Evolutionary conservation across 2,329 filamentous ascomycete genomes (phyloP), one percentile per base, ranked within the genome.

Genomic region (Botryotinia globosa): DNA sequence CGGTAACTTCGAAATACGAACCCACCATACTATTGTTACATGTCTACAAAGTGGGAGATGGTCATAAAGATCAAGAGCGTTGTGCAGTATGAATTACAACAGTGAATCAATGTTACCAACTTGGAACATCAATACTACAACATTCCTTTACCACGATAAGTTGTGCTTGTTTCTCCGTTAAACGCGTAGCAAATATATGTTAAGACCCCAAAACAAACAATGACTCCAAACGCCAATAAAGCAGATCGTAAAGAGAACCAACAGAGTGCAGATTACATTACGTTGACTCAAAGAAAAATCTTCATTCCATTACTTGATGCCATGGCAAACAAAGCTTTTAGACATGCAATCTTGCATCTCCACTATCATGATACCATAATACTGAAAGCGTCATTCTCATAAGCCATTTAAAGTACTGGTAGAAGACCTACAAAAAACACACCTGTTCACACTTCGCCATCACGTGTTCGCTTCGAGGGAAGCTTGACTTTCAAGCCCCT

Each of bases 391-490:
- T 18, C n/a, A 67, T 56, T 18, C 51, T 10, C 18, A 34, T 9
- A 25, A 18, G 22, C 22, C n/a, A 56, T 44, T 12, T 5, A 34
- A 29, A 16, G 39, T 56, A 58, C 34, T n/a, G n/a, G 16, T 56
- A 29, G 10, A 56, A 42, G 48, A 56, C 16, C 6, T 32, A 42
- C 25, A 25, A 20, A 42, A 68, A 37, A 42, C 37, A 25, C 32
- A 68, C 51, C 34, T 68, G 34, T 56, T 37, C 20, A 68, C 18
- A 44, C 48, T 32, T 32, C 3, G 22, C 22, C 37, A 56, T 68
- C 65, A 68, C 65, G 65, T 68, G 65, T 9, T 68, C 65, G 65
- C 65, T 68, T 68, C 64, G 48, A 68, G 65, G 20, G 39, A 54
- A 56, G 16, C 18, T 32, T 37, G 25, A 42, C 34, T 42, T 39